These are phyloP conservation scores for Torulaspora maleeae DNA, from an alignment of 805 yeast genomes.

Conservation along the genomic window DNA sequence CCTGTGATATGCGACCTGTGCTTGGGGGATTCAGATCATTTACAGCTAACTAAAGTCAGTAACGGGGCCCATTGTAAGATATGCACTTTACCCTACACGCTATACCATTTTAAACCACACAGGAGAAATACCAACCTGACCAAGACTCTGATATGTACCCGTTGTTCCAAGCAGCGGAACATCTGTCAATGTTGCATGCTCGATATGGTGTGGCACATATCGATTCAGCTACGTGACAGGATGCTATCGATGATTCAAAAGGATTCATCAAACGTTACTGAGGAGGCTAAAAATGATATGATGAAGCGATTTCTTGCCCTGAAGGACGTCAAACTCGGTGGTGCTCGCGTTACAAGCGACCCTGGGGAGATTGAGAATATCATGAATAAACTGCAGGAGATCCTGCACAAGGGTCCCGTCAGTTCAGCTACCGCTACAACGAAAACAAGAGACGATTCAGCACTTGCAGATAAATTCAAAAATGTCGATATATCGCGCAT, in stretches of 20 bases:
- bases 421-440: background rate
- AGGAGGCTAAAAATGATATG: slow-evolving; percentile 48
- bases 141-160: slow-evolving; percentile 67
- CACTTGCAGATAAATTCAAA: slow-evolving; percentile 9
- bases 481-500: slow-evolving; percentile 46
- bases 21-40: slow-evolving; percentile 45
- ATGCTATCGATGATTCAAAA: slow-evolving; percentile 69
- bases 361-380: slow-evolving; percentile 46
- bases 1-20: slow-evolving; percentile 74
- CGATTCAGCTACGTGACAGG: slow-evolving; percentile 71
- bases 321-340: slow-evolving; percentile 41
- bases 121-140: slow-evolving; percentile 40
- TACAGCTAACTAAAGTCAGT: slow-evolving; percentile 61
- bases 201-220: slow-evolving; percentile 78
- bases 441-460: background rate
- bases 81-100: slow-evolving; percentile 81
- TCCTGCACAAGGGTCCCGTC: slow-evolving; percentile 1
- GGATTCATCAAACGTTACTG: slow-evolving; percentile 32
- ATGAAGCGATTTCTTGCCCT: slow-evolving; percentile 54
- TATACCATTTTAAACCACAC: slow-evolving; percentile 51
- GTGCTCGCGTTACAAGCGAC: slow-evolving; percentile 35
- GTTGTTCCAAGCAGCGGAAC: slow-evolving; percentile 74
- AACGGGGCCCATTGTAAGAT: slow-evolving; percentile 79
- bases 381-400: slow-evolving; percentile 40
- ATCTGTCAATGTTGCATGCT: slow-evolving; percentile 87